phyloP scores from a whole-genome alignment of 805 yeast species.

The Blastobotrys muscicola region DNA sequence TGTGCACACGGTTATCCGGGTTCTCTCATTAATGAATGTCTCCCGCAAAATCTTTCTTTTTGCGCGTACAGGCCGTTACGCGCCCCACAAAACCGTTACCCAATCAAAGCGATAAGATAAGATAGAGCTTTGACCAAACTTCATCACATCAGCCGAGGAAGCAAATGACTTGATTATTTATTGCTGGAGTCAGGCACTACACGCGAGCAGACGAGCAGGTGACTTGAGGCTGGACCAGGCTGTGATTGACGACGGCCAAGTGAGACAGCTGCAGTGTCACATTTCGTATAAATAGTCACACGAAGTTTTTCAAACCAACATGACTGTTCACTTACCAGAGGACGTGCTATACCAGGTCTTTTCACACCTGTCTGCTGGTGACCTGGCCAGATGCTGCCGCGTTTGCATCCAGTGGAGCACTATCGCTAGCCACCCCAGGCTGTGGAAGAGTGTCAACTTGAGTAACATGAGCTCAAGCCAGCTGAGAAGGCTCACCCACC shows the following conservation, averaged over 20 bases:
- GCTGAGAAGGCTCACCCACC: constrained; percentile 2
- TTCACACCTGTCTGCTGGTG: constrained; percentile 6
- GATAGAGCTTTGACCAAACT: too few relatives aligned
- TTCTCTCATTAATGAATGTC: too few relatives aligned
- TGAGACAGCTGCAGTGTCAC: background rate
- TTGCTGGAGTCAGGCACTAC: background rate
- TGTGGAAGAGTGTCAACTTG: constrained; percentile 8
- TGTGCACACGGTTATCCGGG: too few relatives aligned
- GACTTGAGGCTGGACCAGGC: background rate
- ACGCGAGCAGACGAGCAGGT: background rate
- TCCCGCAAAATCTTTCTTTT: too few relatives aligned
- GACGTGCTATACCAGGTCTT: constrained; percentile 11
- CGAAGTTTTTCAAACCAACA: background rate
- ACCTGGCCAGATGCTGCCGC: constrained; percentile 6
- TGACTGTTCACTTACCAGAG: constrained; percentile 5
- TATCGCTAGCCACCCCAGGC: constrained; percentile 4
- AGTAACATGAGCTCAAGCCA: constrained; percentile 2
- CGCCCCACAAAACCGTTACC: too few relatives aligned
- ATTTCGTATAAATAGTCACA: background rate
- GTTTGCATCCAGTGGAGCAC: constrained; percentile 7
- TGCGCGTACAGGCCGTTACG: too few relatives aligned
- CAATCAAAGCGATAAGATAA: too few relatives aligned
- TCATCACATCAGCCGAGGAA: too few relatives aligned
- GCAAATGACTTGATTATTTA: too few relatives aligned
- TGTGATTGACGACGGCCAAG: background rate